These are phyloP conservation scores for Allium fistulosum DNA, from an alignment of 106 monocot genomes.

Conservation along the genomic window DNA sequence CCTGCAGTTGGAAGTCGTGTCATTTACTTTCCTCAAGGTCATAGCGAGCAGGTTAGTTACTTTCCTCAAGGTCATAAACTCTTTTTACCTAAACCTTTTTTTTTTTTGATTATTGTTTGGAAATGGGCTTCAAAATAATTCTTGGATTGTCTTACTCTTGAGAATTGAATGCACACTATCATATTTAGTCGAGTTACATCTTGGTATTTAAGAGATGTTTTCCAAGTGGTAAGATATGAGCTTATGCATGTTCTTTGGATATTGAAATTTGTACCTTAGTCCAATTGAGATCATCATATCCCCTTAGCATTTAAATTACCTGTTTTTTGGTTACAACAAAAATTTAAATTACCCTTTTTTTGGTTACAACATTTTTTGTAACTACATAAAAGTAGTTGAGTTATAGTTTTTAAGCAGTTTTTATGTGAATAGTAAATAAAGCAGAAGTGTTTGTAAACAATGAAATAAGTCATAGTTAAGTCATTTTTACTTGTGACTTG, in stretches of 20 bases:
- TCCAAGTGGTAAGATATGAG: neutral
- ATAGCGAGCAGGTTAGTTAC: slow-evolving; percentile 74
- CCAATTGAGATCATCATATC: no score
- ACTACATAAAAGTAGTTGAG: no score
- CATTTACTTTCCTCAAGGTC: slow-evolving; percentile 87
- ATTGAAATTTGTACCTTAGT: no score
- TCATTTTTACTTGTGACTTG: neutral
- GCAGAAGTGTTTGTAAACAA: no score
- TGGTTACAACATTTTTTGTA: no score
- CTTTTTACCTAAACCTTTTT: neutral
- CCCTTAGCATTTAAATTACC: no score
- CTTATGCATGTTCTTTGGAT: no score
- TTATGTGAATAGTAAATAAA: no score
- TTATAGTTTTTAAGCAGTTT: no score
- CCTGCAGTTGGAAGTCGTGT: slow-evolving; percentile 80
- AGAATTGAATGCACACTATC: neutral
- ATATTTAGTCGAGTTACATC: neutral
- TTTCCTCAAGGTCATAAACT: neutral
- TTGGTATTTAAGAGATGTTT: neutral
- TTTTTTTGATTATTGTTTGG: neutral
- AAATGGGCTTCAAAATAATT: neutral
- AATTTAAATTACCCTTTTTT: no score
- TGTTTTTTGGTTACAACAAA: no score
- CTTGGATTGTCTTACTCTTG: neutral
- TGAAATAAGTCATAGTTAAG: no score